A percentile compares a stretch with the other conserved stretches of the same genome.
Conservation (phyloP, 768 basidiomycete species). For the Auricularia auricula-judae region DNA sequence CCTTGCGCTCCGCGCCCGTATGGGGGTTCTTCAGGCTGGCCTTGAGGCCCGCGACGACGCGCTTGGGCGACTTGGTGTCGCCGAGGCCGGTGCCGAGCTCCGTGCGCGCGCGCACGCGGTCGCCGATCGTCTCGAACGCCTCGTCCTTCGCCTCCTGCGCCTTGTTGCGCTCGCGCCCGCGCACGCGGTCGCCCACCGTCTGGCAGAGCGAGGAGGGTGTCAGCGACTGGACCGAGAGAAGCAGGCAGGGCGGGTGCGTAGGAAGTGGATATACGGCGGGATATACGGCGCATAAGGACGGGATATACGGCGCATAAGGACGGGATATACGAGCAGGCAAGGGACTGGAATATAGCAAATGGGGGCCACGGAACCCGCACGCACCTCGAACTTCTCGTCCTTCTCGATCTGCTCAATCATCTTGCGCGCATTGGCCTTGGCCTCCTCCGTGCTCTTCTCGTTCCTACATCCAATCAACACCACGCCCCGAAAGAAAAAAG, state of each 20-base stretch:
- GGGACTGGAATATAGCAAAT: background rate
- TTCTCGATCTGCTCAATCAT: constrained; percentile 4
- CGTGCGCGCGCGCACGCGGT: constrained; percentile 4
- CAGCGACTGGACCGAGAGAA: background rate
- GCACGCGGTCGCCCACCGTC: constrained; percentile 5
- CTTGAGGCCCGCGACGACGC: constrained; percentile 6
- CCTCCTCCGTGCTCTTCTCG: constrained; percentile 4
- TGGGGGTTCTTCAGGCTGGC: constrained; percentile 5
- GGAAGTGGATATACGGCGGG: too few relatives aligned
- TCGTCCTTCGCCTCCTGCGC: constrained; percentile 7
- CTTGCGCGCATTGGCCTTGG: constrained; percentile 4
- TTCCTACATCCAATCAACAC: background rate
- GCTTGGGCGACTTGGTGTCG: constrained; percentile 5
- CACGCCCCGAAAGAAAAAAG: background rate
- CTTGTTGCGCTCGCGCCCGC: constrained; percentile 5
- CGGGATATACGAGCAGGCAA: background rate
- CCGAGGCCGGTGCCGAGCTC: constrained; percentile 1
- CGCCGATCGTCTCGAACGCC: constrained; percentile 5
- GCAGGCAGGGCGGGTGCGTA: too few relatives aligned
- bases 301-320: too few relatives aligned
- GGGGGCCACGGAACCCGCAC: background rate
- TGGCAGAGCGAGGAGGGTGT: background rate
- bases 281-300: too few relatives aligned
- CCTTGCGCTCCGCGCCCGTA: constrained; percentile 3
- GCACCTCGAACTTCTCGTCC: constrained; percentile 7